Conservation (phyloP, 257 asterid species). For the Nicotiana attenuata region DNA sequence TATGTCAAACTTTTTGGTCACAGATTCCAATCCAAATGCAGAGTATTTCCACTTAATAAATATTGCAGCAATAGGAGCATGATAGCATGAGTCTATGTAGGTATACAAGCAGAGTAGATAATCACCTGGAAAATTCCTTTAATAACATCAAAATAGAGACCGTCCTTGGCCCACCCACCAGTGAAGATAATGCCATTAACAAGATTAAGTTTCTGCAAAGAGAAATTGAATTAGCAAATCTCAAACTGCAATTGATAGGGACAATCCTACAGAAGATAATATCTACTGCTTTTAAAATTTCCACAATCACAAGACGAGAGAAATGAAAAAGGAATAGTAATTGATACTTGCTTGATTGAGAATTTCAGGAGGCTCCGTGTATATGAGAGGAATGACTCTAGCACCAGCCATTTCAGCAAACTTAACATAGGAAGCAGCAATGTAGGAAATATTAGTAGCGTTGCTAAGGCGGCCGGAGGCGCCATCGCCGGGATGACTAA, state of each 20-base stretch:
- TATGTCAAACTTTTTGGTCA: neutral
- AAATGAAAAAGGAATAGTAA: neutral
- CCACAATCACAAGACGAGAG: too few relatives aligned
- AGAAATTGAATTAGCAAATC: slow-evolving; percentile 12
- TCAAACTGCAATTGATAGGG: slow-evolving; percentile 1
- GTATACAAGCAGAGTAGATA: neutral
- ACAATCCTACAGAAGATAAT: too few relatives aligned
- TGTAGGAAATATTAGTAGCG: slow-evolving; percentile 62
- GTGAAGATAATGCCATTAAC: slow-evolving; percentile 91
- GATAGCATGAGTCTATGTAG: neutral
- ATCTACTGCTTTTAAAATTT: too few relatives aligned
- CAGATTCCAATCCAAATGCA: too few relatives aligned
- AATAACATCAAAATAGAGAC: slow-evolving; percentile 59
- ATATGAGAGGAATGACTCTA: slow-evolving; percentile 82
- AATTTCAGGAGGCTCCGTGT: slow-evolving; percentile 57
- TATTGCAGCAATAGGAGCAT: neutral
- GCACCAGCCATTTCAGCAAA: slow-evolving; percentile 90
- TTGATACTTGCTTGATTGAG: slow-evolving; percentile 34
- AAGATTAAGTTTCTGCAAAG: slow-evolving; percentile 78
- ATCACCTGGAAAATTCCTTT: slow-evolving; percentile 67
- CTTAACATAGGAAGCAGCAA: slow-evolving; percentile 92
- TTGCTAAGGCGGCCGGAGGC: slow-evolving; percentile 79
- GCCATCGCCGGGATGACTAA: slow-evolving; percentile 92
- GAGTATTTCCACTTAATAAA: neutral
- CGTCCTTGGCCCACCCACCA: slow-evolving; percentile 83